phyloP scores from a whole-genome alignment of 2,329 filamentous ascomycete species.

The Mariannaea elegans region DNA sequence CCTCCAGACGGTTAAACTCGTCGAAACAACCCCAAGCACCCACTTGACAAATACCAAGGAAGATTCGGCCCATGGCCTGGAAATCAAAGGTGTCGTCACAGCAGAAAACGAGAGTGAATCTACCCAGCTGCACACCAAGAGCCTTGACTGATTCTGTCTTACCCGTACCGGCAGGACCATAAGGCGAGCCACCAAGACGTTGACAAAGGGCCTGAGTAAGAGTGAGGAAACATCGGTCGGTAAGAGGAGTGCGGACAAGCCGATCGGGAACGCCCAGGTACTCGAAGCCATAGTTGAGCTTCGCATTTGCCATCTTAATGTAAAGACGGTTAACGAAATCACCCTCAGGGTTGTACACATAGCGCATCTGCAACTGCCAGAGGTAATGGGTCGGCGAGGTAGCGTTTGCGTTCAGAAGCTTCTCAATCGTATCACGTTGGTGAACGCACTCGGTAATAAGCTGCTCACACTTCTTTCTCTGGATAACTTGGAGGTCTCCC shows the following conservation, averaged over 20 bases:
- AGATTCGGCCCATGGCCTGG: slow-evolving; percentile 99
- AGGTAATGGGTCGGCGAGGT: slow-evolving; percentile 81
- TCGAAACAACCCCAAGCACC: slow-evolving; percentile 99
- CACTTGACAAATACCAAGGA: slow-evolving; percentile 98
- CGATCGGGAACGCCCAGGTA: slow-evolving; percentile 97
- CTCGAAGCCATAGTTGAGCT: slow-evolving; percentile 95
- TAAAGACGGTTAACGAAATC: slow-evolving; percentile 83
- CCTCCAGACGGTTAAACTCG: slow-evolving; percentile 98
- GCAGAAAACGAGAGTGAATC: slow-evolving; percentile 98
- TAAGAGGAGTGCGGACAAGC: slow-evolving; percentile 94
- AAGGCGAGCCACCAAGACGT: slow-evolving; percentile 93
- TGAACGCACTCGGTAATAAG: slow-evolving; percentile 99
- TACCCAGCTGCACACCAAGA: slow-evolving; percentile 91
- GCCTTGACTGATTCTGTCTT: slow-evolving; percentile 99
- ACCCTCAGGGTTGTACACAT: slow-evolving; percentile 85
- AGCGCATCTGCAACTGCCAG: slow-evolving; percentile 98
- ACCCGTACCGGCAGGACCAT: slow-evolving; percentile 95
- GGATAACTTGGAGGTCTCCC: slow-evolving; percentile 85
- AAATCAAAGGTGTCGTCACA: slow-evolving; percentile 99
- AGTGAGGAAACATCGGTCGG: slow-evolving; percentile 97
- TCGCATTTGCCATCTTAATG: slow-evolving; percentile 97
- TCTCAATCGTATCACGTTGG: slow-evolving; percentile 92
- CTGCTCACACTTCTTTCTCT: slow-evolving; percentile 97
- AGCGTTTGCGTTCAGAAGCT: slow-evolving; percentile 80
- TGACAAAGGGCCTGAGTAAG: slow-evolving; percentile 96